Evolutionary conservation across 2,329 filamentous ascomycete genomes (phyloP), one percentile per base, ranked within the genome.

Genomic region (Botryosphaeria dothidea): DNA sequence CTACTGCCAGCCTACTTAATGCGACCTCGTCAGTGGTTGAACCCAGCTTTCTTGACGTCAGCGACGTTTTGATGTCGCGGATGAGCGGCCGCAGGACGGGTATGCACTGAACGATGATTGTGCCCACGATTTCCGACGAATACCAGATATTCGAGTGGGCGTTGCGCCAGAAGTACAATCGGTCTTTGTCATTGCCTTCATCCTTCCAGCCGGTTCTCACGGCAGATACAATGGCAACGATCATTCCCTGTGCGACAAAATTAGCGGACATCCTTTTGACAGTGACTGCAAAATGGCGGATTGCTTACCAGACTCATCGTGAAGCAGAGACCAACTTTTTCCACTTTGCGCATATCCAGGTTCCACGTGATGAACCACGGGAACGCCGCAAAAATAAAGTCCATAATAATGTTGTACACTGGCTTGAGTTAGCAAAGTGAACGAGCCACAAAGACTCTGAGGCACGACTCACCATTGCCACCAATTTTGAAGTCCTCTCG

Each of bases 331-430:
- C 78, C 83, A 54, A 84, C 72, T 72, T 84, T 85, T 66, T 85
- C 83, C 0, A 75, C 74, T 27, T 71, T 76, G 29, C 78, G 76
- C 78, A 85, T 84, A 63, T 82, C 80, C 49, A 85, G 67, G 2
- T 75, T 76, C 72, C 80, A 81, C 0, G 81, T 82, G 21, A 85
- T 79, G 23, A 82, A 68, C 82, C 82, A 84, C 3, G 83, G 83
- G 60, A 84, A 82, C 8, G 73, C 64, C 0, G 83, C 82, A 68
- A 85, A 81, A 0, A 83, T 68, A 45, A 85, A 83, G 66, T 85
- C 83, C 80, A 84, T 85, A 29, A 84, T 74, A 64, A 84, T 81
- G 69, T 84, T 85, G 71, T 83, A 84, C 4, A 83, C 82, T 84
- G 66, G 1, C 5, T 71, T 69, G n/a, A 48, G 41, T 23, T 15